phyloP scores from a whole-genome alignment of 1,284 basidiomycete species.

The Ustilago crameri region DNA sequence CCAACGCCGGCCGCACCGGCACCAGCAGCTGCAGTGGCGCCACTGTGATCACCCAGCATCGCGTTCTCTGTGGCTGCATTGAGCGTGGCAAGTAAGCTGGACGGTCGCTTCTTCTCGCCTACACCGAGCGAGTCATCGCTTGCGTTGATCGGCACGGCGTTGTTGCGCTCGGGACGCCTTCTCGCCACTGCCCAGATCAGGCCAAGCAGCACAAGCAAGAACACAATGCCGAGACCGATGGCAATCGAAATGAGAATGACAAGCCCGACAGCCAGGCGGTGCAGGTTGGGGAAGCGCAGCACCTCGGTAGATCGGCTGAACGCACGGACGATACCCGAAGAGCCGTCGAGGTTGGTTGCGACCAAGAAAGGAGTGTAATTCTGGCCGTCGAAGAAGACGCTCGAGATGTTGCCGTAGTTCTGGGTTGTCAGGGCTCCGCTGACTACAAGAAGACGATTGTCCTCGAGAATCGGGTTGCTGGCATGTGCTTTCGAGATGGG shows the following conservation, averaged over 20 bases:
- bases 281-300: constrained; percentile 60
- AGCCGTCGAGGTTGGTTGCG: constrained; percentile 77
- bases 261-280: constrained; percentile 80
- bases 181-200: constrained; percentile 89
- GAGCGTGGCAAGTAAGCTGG: constrained; percentile 61
- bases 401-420: constrained; percentile 75
- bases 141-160: constrained; percentile 43
- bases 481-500: constrained; percentile 79
- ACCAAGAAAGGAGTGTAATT: constrained; percentile 85
- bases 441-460: constrained; percentile 88
- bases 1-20: constrained; percentile 17
- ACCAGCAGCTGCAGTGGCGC: constrained; percentile 73
- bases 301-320: constrained; percentile 75
- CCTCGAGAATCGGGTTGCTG: constrained; percentile 78
- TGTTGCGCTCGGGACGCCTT: constrained; percentile 68
- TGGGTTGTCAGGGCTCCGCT: constrained; percentile 78
- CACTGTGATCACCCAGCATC: constrained; percentile 83
- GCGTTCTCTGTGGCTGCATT: constrained; percentile 78
- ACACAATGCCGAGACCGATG: constrained; percentile 92
- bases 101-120: constrained; percentile 58
- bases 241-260: constrained; percentile 98
- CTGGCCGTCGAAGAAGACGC: constrained; percentile 87
- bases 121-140: constrained; percentile 55
- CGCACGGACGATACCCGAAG: constrained; percentile 78
- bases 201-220: constrained; percentile 86